These are phyloP conservation scores for Moesziomyces sp. DNA, from an alignment of 1,284 basidiomycete species.

Conservation along the genomic window DNA sequence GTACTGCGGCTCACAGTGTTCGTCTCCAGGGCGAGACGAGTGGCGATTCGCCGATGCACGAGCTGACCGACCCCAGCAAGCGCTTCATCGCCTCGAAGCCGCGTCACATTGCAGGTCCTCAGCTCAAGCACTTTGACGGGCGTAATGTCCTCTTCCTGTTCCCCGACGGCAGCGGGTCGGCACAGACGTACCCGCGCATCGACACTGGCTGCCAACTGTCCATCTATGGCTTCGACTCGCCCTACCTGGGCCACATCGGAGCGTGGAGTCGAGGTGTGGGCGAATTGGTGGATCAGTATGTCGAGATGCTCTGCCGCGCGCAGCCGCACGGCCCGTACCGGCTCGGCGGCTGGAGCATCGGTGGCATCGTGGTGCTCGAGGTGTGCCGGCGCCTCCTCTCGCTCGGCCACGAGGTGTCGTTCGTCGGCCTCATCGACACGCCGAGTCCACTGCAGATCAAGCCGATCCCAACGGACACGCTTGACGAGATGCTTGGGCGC, in stretches of 20 bases:
- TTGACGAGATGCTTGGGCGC: conserved; percentile 28
- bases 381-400: conserved; percentile 32
- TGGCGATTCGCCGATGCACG: conserved; percentile 27
- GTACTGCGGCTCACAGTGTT: neutral
- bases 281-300: conserved; percentile 36
- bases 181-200: conserved; percentile 21
- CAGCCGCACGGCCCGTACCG: conserved; percentile 32
- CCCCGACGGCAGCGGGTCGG: conserved; percentile 42
- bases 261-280: conserved; percentile 44
- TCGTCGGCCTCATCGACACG: conserved; percentile 38
- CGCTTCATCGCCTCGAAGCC: conserved; percentile 17
- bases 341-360: conserved; percentile 49
- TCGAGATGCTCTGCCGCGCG: conserved; percentile 25
- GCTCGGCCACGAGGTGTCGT: conserved; percentile 23
- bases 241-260: conserved; percentile 26
- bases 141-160: conserved; percentile 32
- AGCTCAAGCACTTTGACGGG: conserved; percentile 12
- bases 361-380: conserved; percentile 45
- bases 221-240: conserved; percentile 45
- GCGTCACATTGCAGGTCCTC: conserved; percentile 28
- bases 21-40: neutral
- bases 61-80: conserved; percentile 21
- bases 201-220: conserved; percentile 7
- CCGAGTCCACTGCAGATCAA: conserved; percentile 29
- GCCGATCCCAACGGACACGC: conserved; percentile 33